Evolutionary conservation across 345 rosid genomes (phyloP).

Genomic region (Salix viminalis): DNA sequence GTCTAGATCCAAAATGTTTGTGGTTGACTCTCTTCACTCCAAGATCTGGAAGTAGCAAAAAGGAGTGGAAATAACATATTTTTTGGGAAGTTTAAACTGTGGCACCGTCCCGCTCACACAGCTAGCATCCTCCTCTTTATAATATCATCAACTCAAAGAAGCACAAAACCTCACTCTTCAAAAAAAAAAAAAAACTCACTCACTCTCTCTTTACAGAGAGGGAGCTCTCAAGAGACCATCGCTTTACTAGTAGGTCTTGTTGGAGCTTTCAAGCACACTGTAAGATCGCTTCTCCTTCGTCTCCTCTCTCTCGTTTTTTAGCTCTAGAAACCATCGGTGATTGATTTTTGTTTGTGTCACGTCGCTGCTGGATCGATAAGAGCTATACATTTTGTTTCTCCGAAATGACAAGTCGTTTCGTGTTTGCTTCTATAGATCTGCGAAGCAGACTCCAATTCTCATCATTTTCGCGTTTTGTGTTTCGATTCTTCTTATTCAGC

Average conservation of each 20-base stretch:
- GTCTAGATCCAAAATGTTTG: too few relatives aligned
- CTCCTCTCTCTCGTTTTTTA: background rate
- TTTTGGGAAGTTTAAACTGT: conserved; percentile 48
- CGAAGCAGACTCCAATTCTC: conserved; percentile 11
- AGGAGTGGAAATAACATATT: conserved; percentile 5
- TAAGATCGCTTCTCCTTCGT: conserved; percentile 23
- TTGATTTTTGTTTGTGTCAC: background rate
- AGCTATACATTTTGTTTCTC: conserved; percentile 2
- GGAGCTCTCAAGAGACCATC: conserved; percentile 25
- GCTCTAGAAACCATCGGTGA: background rate
- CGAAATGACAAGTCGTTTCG: conserved; percentile 3
- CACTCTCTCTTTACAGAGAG: background rate
- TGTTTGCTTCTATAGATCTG: conserved; percentile 35
- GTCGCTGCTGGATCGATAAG: conserved; percentile 14
- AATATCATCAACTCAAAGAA: background rate
- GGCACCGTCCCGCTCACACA: conserved; percentile 50
- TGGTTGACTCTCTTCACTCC: too few relatives aligned
- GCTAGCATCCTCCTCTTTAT: conserved; percentile 31
- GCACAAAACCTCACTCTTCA: conserved; percentile 8
- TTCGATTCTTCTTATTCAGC: background rate
- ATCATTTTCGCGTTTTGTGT: background rate
- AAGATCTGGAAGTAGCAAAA: conserved; percentile 15
- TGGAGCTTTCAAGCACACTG: conserved; percentile 27
- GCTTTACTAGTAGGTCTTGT: conserved; percentile 15
- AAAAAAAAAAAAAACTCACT: background rate